Percentiles rank a stretch among this genome's conserved stretches.
Conservation (phyloP, 192 early-diverging fungal species). For the Funneliformis mosseae region DNA sequence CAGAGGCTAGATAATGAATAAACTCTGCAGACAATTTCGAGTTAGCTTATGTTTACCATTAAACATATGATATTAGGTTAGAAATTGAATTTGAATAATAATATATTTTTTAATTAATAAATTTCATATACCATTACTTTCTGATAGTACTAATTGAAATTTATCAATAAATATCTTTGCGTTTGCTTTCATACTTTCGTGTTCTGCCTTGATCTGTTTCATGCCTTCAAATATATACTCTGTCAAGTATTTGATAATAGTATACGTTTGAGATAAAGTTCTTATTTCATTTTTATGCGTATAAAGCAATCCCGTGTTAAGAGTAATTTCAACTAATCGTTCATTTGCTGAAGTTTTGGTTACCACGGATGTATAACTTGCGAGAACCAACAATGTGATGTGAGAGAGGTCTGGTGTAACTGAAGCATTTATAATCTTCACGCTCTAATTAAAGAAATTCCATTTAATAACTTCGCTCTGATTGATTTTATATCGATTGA, state of each 20-base stretch:
- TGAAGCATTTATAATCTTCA: conserved; percentile 26
- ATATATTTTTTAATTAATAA: background rate
- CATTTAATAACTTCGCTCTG: background rate
- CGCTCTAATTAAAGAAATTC: background rate
- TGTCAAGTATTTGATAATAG: conserved; percentile 24
- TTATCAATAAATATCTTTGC: background rate
- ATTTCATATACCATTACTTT: conserved; percentile 3
- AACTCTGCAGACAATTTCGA: conserved; percentile 21
- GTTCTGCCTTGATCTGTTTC: conserved; percentile 18
- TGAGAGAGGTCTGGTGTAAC: conserved; percentile 33
- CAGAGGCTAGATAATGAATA: conserved; percentile 22
- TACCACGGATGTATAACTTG: background rate
- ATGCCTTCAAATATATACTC: conserved; percentile 29
- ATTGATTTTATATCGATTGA: background rate
- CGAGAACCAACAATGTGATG: conserved; percentile 15
- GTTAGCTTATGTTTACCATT: background rate
- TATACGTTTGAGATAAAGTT: conserved; percentile 30
- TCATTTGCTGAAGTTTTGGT: background rate
- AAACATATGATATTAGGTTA: background rate
- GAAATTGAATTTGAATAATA: background rate
- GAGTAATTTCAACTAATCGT: background rate
- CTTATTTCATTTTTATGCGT: conserved; percentile 35
- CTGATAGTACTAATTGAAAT: conserved; percentile 13
- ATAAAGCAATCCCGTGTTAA: conserved; percentile 33
- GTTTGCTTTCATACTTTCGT: conserved; percentile 21